Conservation (phyloP, 371 early-diverging fungal genomes). For the Mucor plumbeus region DNA sequence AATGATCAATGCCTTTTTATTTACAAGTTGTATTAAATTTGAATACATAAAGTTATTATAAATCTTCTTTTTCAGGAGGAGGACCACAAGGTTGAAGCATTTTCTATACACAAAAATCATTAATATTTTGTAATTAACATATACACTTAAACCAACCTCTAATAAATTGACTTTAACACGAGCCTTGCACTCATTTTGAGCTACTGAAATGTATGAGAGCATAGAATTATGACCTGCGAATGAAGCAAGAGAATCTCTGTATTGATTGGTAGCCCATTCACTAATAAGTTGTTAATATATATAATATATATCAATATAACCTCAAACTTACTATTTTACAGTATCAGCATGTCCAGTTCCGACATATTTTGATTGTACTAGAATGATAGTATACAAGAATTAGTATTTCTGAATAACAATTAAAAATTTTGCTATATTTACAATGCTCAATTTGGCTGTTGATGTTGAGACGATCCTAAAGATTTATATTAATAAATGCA, state of each 20-base stretch:
- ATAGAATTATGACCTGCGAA: slow-evolving; percentile 79
- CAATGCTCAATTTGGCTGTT: slow-evolving; percentile 86
- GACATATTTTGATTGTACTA: slow-evolving; percentile 87
- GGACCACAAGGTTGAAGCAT: slow-evolving; percentile 82
- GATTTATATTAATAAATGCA: background rate
- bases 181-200: slow-evolving; percentile 85
- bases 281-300: slow-evolving; percentile 40
- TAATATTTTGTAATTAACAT: background rate
- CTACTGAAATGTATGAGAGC: slow-evolving; percentile 78
- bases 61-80: slow-evolving; percentile 64
- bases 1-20: slow-evolving; percentile 2
- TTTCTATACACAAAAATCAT: slow-evolving; percentile 55
- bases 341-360: slow-evolving; percentile 96
- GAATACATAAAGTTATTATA: slow-evolving; percentile 21
- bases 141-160: slow-evolving; percentile 56
- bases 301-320: background rate
- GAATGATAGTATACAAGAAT: background rate
- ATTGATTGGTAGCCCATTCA: slow-evolving; percentile 87
- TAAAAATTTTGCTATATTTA: slow-evolving; percentile 35
- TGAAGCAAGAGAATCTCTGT: slow-evolving; percentile 84
- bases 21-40: background rate
- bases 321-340: slow-evolving; percentile 71
- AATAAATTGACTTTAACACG: slow-evolving; percentile 74
- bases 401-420: background rate
- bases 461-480: slow-evolving; percentile 74